phyloP scores from a whole-genome alignment of 805 yeast genomes.

The Yamadazyma akitaensis region DNA sequence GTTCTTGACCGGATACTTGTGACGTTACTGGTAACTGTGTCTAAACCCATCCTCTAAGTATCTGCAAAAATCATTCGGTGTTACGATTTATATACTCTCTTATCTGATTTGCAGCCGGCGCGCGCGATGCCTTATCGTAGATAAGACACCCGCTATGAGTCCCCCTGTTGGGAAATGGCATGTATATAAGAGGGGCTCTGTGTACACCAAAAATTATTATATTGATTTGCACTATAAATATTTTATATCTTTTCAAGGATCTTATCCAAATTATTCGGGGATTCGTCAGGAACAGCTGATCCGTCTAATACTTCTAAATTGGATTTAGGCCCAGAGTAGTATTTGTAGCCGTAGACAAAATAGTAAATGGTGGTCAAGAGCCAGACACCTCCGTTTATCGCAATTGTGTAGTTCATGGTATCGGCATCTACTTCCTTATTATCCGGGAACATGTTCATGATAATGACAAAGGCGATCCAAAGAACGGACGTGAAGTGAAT shows the following conservation, averaged over 20 bases:
- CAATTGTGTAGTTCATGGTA: constrained; percentile 69
- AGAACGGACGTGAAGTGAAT: constrained; percentile 44
- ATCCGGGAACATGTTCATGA: constrained; percentile 62
- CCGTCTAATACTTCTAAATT: constrained; percentile 17
- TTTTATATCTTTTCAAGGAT: not conserved
- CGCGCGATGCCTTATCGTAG: no score
- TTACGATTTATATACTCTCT: not conserved
- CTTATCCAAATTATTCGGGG: not conserved
- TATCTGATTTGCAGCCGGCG: no score
- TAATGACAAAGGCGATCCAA: constrained; percentile 53
- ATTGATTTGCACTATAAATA: no score
- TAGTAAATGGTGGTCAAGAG: constrained; percentile 51
- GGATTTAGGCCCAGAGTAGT: constrained; percentile 54
- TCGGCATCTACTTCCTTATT: constrained; percentile 35
- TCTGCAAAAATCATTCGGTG: not conserved
- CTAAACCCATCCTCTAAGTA: not conserved
- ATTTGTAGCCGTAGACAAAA: constrained; percentile 48
- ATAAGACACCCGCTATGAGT: no score
- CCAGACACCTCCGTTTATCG: constrained; percentile 62
- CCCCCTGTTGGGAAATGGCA: no score
- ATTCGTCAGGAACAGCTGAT: not conserved
- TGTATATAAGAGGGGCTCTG: no score
- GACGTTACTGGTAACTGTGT: not conserved
- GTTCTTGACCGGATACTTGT: constrained; percentile 7
- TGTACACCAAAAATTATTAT: no score